Conservation (phyloP, 495 filamentous ascomycete species). For the Letharia lupina region DNA sequence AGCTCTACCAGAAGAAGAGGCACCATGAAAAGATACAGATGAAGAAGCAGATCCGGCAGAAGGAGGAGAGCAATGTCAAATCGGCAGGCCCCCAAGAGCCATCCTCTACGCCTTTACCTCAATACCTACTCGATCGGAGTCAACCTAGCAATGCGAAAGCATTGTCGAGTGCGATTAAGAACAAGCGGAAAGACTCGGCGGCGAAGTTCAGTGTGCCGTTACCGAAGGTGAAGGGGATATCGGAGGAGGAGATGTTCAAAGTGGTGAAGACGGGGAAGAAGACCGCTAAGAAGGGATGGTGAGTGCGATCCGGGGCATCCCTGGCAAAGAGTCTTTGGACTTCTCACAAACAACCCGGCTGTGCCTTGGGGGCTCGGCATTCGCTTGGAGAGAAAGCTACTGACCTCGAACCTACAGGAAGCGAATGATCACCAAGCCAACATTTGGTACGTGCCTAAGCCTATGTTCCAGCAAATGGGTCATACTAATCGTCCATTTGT, state of each 20-base stretch:
- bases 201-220: constrained; percentile 93
- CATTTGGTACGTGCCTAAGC: constrained; percentile 40
- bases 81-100: constrained; percentile 69
- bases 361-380: background rate
- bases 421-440: constrained; percentile 89
- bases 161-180: constrained; percentile 75
- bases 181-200: constrained; percentile 82
- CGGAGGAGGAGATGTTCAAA: constrained; percentile 98
- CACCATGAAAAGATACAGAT: constrained; percentile 99
- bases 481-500: background rate
- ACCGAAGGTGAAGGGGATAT: constrained; percentile 88
- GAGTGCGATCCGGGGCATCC: background rate
- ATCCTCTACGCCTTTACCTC: constrained; percentile 63
- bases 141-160: constrained; percentile 85
- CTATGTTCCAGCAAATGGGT: too few relatives aligned
- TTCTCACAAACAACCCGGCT: constrained; percentile 15
- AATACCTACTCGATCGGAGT: constrained; percentile 83
- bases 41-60: constrained; percentile 87
- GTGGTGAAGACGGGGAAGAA: constrained; percentile 92
- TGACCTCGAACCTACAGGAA: constrained; percentile 68
- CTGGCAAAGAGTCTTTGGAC: background rate
- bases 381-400: constrained; percentile 30
- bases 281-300: constrained; percentile 50
- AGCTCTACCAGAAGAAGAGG: constrained; percentile 88
- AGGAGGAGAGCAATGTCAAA: constrained; percentile 94